These are phyloP conservation scores for Cytospora schulzeri DNA, from an alignment of 2,329 filamentous ascomycete species.

Conservation along the genomic window DNA sequence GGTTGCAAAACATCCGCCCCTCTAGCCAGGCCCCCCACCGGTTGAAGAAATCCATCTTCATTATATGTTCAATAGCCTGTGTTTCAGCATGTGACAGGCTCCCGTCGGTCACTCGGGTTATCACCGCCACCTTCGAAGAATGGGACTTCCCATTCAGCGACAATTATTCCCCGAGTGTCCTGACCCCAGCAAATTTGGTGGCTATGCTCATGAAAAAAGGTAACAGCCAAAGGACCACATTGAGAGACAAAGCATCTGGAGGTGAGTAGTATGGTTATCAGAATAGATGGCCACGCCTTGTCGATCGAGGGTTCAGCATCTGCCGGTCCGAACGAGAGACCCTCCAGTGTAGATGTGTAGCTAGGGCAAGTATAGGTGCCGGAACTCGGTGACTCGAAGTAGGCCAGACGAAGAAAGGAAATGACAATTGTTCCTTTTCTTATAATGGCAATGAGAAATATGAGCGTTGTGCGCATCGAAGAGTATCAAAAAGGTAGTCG, in stretches of 20 bases:
- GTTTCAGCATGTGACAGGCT: slow-evolving; percentile 17
- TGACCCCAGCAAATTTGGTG: background rate
- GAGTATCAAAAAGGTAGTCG: too few species aligned
- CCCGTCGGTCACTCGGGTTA: slow-evolving; percentile 16
- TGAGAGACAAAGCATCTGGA: background rate
- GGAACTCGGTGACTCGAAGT: too few species aligned
- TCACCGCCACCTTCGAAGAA: background rate
- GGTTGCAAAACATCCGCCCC: slow-evolving; percentile 12
- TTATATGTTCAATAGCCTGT: slow-evolving; percentile 26
- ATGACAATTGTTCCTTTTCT: too few species aligned
- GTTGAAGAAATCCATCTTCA: slow-evolving; percentile 23
- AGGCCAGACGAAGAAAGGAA: too few species aligned
- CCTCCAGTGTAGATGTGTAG: background rate
- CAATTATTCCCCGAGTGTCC: background rate
- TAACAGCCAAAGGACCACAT: background rate
- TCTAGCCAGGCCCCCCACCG: slow-evolving; percentile 16
- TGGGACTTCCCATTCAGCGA: background rate
- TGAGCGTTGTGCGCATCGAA: background rate
- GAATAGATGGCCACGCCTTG: background rate
- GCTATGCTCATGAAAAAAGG: background rate
- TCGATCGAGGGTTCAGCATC: background rate
- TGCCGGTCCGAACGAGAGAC: background rate
- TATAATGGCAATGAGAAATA: background rate
- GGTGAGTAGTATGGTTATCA: slow-evolving; percentile 1
- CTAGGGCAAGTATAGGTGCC: background rate